Evolutionary conservation across 176 grass and related monocot genomes (phyloP).

Genomic region (Eragrostis curvula): DNA sequence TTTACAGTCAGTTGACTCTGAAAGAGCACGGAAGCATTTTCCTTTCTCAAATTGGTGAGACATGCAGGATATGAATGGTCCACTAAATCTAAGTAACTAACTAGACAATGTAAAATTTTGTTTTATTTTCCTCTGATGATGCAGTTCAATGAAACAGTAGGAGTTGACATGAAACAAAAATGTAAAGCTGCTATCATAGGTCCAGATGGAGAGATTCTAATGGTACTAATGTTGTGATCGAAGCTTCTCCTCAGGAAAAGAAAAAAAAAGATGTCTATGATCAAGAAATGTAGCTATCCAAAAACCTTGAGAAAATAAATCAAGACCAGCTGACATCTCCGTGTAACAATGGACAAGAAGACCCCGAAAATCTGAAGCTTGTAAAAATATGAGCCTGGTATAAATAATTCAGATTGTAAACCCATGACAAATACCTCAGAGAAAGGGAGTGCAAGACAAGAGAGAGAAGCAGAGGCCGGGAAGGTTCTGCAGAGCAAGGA

Average conservation of each 20-base stretch:
- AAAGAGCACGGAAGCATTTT: background rate
- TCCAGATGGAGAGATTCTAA: background rate
- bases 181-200: background rate
- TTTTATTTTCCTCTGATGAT: background rate
- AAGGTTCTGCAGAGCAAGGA: background rate
- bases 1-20: background rate
- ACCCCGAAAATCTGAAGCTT: background rate
- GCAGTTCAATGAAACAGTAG: background rate
- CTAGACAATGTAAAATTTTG: background rate
- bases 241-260: background rate
- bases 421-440: background rate
- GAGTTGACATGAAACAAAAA: background rate
- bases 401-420: background rate
- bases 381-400: background rate
- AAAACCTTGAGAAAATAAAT: background rate
- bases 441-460: background rate
- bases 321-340: background rate
- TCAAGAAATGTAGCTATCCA: background rate
- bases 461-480: background rate
- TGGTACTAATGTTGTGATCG: background rate
- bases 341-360: background rate
- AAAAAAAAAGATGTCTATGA: background rate
- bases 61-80: background rate
- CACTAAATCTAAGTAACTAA: background rate
- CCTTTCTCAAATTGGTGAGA: no score